These are phyloP conservation scores for Nicotiana paniculata DNA, from an alignment of 257 asterid species.

Conservation along the genomic window DNA sequence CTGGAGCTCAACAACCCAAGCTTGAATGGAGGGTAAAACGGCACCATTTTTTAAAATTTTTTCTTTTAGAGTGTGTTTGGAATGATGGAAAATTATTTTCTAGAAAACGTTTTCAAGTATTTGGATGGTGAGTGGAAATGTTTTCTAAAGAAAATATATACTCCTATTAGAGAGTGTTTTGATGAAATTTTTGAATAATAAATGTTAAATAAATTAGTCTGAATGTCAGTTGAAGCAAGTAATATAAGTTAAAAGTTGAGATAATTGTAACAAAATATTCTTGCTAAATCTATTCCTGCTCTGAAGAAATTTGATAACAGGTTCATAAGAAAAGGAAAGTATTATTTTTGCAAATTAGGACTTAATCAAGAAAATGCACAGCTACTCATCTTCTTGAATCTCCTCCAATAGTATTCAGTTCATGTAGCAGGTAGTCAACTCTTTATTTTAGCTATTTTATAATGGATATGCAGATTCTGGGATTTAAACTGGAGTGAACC, in stretches of 20 bases:
- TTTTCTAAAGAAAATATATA: neutral
- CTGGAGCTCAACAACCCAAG: slow-evolving; percentile 36
- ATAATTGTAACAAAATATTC: neutral
- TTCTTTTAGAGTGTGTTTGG: neutral
- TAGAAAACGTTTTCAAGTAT: neutral
- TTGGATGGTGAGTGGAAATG: neutral
- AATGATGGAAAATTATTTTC: neutral
- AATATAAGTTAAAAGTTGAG: neutral
- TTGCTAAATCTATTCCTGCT: too few relatives aligned
- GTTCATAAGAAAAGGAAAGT: too few relatives aligned
- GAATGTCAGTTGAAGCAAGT: neutral
- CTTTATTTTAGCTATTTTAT: neutral
- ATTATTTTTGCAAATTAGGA: too few relatives aligned
- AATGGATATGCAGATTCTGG: slow-evolving; percentile 30
- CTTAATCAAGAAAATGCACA: too few relatives aligned
- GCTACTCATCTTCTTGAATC: too few relatives aligned
- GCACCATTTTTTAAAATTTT: too few relatives aligned
- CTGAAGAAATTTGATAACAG: too few relatives aligned
- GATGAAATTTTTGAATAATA: neutral
- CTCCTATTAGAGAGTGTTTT: neutral
- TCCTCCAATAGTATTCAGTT: too few relatives aligned
- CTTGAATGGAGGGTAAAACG: slow-evolving; percentile 48
- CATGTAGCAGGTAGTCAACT: neutral
- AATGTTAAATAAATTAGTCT: too few relatives aligned
- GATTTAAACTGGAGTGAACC: slow-evolving; percentile 41